These are phyloP conservation scores for Suzukiozyma palmioleophila DNA, from an alignment of 1,139 yeast species.

Conservation along the genomic window DNA sequence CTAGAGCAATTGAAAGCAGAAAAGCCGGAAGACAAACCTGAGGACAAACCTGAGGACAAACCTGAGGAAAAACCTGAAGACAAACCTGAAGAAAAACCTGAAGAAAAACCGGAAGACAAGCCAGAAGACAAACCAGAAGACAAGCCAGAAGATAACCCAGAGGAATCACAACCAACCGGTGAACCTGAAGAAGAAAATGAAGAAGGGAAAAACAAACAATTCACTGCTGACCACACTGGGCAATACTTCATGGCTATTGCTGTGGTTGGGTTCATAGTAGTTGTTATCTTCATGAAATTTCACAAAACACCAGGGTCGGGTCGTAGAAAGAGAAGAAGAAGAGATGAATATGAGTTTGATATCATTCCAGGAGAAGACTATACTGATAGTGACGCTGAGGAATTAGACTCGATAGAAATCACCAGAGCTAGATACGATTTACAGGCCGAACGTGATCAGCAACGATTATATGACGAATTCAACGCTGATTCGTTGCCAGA, in stretches of 20 bases:
- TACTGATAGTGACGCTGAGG: conserved; percentile 27
- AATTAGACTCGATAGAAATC: conserved; percentile 24
- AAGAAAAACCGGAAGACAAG: conserved; percentile 9
- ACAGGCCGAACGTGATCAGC: conserved; percentile 32
- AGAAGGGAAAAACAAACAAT: conserved; percentile 32
- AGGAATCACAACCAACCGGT: conserved; percentile 13
- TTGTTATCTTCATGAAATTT: conserved; percentile 50
- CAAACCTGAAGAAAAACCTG: conserved; percentile 4
- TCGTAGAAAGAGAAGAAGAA: conserved; percentile 57
- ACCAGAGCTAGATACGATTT: conserved; percentile 9
- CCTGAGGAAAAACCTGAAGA: background rate
- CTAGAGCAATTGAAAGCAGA: conserved; percentile 11
- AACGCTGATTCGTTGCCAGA: conserved; percentile 37
- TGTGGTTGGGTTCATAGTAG: conserved; percentile 53
- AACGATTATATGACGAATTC: conserved; percentile 36
- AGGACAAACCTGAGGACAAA: conserved; percentile 1
- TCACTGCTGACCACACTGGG: conserved; percentile 39
- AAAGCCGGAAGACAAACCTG: conserved; percentile 1
- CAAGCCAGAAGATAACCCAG: conserved; percentile 7
- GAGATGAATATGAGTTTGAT: conserved; percentile 75
- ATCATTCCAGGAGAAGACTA: conserved; percentile 69
- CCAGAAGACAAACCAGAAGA: conserved; percentile 8
- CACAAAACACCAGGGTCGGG: conserved; percentile 46
- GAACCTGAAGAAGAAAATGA: conserved; percentile 20
- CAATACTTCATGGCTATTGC: conserved; percentile 59